Evolutionary conservation across 202 grass and related monocot genomes (phyloP).

Genomic region (Brachypodium distachyon): DNA sequence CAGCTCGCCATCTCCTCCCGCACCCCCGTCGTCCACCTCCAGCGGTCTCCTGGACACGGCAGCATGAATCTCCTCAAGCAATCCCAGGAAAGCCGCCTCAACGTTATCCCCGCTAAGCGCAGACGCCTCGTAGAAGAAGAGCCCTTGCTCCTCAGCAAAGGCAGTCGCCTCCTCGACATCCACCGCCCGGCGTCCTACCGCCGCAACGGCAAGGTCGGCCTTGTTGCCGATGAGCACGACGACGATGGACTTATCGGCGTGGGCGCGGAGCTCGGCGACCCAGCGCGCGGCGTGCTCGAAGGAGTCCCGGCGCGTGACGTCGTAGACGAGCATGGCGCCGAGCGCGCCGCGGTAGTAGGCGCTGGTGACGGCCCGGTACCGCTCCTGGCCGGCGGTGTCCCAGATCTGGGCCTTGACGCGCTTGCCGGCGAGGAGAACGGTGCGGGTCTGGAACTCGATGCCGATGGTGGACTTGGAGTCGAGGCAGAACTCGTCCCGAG

Average conservation of each 20-base stretch:
- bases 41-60: slow-evolving; percentile 44
- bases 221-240: slow-evolving; percentile 89
- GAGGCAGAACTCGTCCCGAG: slow-evolving; percentile 59
- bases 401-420: slow-evolving; percentile 58
- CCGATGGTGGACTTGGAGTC: slow-evolving; percentile 89
- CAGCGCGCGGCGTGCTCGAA: slow-evolving; percentile 52
- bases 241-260: slow-evolving; percentile 65
- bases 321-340: slow-evolving; percentile 72
- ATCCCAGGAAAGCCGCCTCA: slow-evolving; percentile 45
- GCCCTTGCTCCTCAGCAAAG: slow-evolving; percentile 78
- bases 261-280: slow-evolving; percentile 57
- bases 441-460: slow-evolving; percentile 83
- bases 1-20: background rate
- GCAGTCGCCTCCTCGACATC: slow-evolving; percentile 25
- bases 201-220: slow-evolving; percentile 30
- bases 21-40: slow-evolving; percentile 18
- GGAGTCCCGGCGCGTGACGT: slow-evolving; percentile 40
- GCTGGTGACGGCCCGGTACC: slow-evolving; percentile 61
- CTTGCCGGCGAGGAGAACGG: slow-evolving; percentile 34
- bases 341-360: slow-evolving; percentile 74
- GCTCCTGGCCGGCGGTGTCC: slow-evolving; percentile 58
- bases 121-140: slow-evolving; percentile 84
- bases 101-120: slow-evolving; percentile 73
- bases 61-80: slow-evolving; percentile 51
- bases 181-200: background rate